Evolutionary conservation across 306 rosid genomes (phyloP), one percentile per base, ranked within the genome.

Genomic region (Cucurbita argyrosperma): DNA sequence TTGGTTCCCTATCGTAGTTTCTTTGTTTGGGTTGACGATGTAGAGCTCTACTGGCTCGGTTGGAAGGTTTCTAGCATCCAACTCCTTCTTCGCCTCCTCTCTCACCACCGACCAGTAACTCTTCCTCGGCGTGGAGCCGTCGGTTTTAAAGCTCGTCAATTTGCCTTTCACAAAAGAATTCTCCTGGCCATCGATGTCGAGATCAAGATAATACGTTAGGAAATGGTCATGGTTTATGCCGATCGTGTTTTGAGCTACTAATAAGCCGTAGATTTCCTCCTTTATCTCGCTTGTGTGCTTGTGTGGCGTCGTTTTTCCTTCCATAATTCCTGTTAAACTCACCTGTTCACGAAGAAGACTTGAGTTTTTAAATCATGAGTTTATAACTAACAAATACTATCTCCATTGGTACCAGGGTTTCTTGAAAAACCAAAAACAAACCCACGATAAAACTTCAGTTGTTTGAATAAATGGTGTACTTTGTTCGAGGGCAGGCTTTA

Each of bases 141-240:
- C 73, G 5, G 73, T 19, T 68, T 14, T 68, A 6, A 68, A 45
- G 38, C 56, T 45, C 73, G 47, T 68, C 13, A 68, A 23, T 68
- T 68, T 68, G 38, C 62, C 5, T 80, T 83, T 85, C 23, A 80
- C 81, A 52, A 85, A 87, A 7, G 96, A 87, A 57, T 88, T 90
- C 0, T 79, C 76, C 47, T 70, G 80, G 5, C 89, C 90, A 42
- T 85, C 92, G 23, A 88, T 66, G 71, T 88, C 94, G 1, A 88
- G 81, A 55, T 88, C 90, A 3, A 90, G 90, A 74, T 87, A 79
- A 63, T 78, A 88, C 0, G 80, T 84, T 52, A 82, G 75, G 74
- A 30, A 88, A 74, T 90, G 96, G 39, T 90, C 96, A 26, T 90
- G 95, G 84, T 82, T 81, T 3, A 85, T 71, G 0, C 82, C 95